A percentile compares a stretch with the other conserved stretches of the same genome.
phyloP scores from a whole-genome alignment of 169 alveolate genomes.

The Babesia caballi region DNA sequence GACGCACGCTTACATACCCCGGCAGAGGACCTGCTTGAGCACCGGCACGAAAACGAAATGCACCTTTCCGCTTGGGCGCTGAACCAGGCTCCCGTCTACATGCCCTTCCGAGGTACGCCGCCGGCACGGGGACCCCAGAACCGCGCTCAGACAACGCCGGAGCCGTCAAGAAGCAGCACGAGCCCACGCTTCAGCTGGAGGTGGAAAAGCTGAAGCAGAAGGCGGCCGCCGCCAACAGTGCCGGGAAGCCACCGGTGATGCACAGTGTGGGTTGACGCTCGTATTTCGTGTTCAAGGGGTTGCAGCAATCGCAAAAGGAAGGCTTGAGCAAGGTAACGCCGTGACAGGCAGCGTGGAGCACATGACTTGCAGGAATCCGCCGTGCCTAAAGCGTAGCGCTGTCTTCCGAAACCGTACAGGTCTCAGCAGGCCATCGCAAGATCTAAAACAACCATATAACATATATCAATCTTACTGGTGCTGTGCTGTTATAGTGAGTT shows the following conservation, averaged over 20 bases:
- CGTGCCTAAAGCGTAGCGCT: too few relatives aligned
- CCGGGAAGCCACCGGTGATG: not conserved
- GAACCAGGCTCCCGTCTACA: slow-evolving; percentile 64
- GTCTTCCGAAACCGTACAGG: too few relatives aligned
- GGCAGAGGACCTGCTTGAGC: slow-evolving; percentile 62
- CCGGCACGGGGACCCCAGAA: not conserved
- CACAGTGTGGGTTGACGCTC: not conserved
- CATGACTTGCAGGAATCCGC: too few relatives aligned
- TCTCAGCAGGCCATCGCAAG: too few relatives aligned
- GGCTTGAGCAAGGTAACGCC: too few relatives aligned
- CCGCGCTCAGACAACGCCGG: slow-evolving; percentile 18
- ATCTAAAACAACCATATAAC: too few relatives aligned
- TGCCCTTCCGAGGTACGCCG: slow-evolving; percentile 62
- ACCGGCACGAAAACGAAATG: slow-evolving; percentile 51
- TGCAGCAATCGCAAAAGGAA: too few relatives aligned
- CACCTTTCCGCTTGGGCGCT: slow-evolving; percentile 69
- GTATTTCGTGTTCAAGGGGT: too few relatives aligned
- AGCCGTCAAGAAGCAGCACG: slow-evolving; percentile 15
- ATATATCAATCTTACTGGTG: too few relatives aligned
- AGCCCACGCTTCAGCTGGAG: slow-evolving; percentile 32
- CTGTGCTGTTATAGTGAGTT: too few relatives aligned
- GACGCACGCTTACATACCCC: not conserved
- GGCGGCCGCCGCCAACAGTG: slow-evolving; percentile 18
- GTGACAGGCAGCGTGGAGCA: too few relatives aligned
- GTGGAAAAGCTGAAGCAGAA: slow-evolving; percentile 19